Percentiles rank a stretch among this genome's conserved stretches.
phyloP scores from a whole-genome alignment of 306 rosid genomes.

The Chamaecrista fasciculata region DNA sequence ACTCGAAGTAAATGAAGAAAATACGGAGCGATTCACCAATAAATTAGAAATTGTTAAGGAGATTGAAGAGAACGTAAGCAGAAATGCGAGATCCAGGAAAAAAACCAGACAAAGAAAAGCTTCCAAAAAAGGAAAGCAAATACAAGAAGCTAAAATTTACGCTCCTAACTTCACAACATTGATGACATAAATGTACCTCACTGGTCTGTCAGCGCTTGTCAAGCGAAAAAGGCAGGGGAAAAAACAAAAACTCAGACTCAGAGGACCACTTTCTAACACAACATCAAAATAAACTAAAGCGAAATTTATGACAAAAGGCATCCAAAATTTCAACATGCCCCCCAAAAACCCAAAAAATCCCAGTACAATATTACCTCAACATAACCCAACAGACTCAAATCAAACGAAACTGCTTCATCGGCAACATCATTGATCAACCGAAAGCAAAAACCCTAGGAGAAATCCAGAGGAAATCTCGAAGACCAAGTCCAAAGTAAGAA shows the following conservation, averaged over 20 bases:
- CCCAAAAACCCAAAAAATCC: not conserved
- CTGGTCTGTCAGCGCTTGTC: slow-evolving; percentile 32
- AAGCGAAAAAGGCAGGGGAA: not conserved
- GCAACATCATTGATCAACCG: slow-evolving; percentile 12
- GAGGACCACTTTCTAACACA: slow-evolving; percentile 31
- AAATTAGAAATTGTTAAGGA: slow-evolving; percentile 15
- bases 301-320: not conserved
- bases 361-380: slow-evolving; percentile 17
- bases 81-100: slow-evolving; percentile 42
- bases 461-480: not conserved
- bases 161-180: slow-evolving; percentile 14
- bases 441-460: not conserved
- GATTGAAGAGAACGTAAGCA: slow-evolving; percentile 16
- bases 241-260: not conserved
- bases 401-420: not conserved
- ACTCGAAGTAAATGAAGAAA: not conserved
- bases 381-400: not conserved
- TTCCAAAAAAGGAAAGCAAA: slow-evolving; percentile 1
- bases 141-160: not conserved
- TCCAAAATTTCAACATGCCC: slow-evolving; percentile 4
- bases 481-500: not conserved
- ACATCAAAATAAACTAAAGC: not conserved
- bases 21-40: slow-evolving; percentile 17
- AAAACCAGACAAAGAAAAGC: slow-evolving; percentile 32
- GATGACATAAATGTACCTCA: slow-evolving; percentile 22